Evolutionary conservation across 495 filamentous ascomycete genomes (phyloP).

Genomic region (Parathielavia hyrcaniae): DNA sequence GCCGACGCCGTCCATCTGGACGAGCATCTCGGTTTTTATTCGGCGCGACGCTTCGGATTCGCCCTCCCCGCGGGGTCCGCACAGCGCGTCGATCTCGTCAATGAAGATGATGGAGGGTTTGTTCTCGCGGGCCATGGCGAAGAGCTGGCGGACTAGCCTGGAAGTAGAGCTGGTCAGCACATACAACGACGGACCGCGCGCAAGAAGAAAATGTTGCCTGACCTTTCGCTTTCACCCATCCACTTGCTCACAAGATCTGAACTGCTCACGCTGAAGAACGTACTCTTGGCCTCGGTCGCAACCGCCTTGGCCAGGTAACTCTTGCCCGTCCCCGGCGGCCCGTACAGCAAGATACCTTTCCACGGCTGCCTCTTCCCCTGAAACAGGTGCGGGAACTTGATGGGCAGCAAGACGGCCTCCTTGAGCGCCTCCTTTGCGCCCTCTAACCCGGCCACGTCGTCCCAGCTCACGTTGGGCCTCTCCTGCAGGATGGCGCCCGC

Average conservation of each 20-base stretch:
- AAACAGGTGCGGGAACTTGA: constrained; percentile 97
- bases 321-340: constrained; percentile 94
- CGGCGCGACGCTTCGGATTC: constrained; percentile 94
- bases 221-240: constrained; percentile 99
- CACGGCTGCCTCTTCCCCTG: constrained; percentile 95
- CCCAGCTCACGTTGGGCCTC: constrained; percentile 92
- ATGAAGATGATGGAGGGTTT: constrained; percentile 99
- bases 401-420: constrained; percentile 93
- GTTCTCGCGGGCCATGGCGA: constrained; percentile 97
- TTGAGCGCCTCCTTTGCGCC: constrained; percentile 94
- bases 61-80: constrained; percentile 92
- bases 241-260: constrained; percentile 96
- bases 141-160: constrained; percentile 93
- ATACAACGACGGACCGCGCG: neutral
- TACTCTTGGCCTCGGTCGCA: constrained; percentile 96
- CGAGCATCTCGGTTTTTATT: constrained; percentile 97
- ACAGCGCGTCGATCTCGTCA: constrained; percentile 96
- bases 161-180: neutral
- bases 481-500: constrained; percentile 89
- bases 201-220: constrained; percentile 21
- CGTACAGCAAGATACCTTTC: constrained; percentile 96
- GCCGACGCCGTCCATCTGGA: constrained; percentile 99
- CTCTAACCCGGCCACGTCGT: constrained; percentile 96
- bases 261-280: constrained; percentile 98
- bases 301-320: constrained; percentile 95